phyloP scores from a whole-genome alignment of 768 basidiomycete species.

The Scleroderma citrinum region DNA sequence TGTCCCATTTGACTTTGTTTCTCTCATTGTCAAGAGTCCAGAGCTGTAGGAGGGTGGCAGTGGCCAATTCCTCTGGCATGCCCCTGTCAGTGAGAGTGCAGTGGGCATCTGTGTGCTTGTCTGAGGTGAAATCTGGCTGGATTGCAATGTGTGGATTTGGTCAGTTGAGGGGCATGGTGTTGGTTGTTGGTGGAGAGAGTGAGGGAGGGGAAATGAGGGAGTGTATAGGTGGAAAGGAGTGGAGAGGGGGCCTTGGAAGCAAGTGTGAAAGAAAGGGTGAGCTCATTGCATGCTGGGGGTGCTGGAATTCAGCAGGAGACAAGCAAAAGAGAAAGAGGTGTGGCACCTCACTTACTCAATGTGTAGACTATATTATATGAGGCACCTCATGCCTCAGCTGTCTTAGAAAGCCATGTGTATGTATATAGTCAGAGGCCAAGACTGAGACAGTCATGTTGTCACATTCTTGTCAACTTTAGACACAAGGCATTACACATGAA shows the following conservation, averaged over 20 bases:
- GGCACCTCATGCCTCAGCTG: neutral
- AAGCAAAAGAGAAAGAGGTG: neutral
- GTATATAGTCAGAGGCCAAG: too few species aligned
- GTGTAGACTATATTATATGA: neutral
- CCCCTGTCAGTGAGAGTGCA: neutral
- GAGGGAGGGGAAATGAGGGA: neutral
- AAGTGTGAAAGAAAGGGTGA: constrained; percentile 4
- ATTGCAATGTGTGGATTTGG: neutral
- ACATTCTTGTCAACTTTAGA: too few species aligned
- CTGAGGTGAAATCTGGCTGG: neutral
- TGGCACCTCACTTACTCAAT: neutral
- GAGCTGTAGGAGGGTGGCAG: too few species aligned
- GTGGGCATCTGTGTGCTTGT: neutral
- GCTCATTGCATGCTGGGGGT: constrained; percentile 7
- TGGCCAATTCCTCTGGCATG: neutral
- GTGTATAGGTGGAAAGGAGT: constrained; percentile 7
- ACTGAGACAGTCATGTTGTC: too few species aligned
- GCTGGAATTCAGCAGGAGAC: neutral
- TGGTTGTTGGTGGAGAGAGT: neutral
- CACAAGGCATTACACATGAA: too few species aligned
- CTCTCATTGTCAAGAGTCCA: too few species aligned
- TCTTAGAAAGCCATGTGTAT: neutral
- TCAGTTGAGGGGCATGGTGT: neutral
- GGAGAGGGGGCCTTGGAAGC: too few species aligned
- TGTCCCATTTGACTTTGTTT: neutral